Evolutionary conservation across 495 filamentous ascomycete genomes (phyloP), one percentile per base, ranked within the genome.

Genomic region (Lepidopterella palustris): DNA sequence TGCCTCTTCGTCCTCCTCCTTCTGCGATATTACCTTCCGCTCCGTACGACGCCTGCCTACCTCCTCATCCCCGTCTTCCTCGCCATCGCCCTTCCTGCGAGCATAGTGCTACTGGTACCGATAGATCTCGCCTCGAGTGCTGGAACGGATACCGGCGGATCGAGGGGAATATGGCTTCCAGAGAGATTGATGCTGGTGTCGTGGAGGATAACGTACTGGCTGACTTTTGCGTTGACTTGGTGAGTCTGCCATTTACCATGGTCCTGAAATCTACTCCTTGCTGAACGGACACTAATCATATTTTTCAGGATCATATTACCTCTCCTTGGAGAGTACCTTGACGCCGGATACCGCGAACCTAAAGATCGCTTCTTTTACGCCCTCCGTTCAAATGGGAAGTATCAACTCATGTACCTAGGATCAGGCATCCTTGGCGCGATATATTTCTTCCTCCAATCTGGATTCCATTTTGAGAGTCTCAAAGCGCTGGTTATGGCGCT

Each of bases 181-280:
- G 78, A 85, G 57, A 75, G 81, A 27, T 78, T 88, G 31, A 74
- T 96, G 45, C 78, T 90, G 62, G 87, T 97, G 4, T 84, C 83
- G 62, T 98, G 93, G 93, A 80, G 92, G 56, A 88, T 97, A 52
- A 84, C 87, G 29, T 98, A 98, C 75, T 98, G 93, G 93, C 77
- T 98, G 45, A 97, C 92, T 24, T 98, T 98, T 69, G 82, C 83
- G 49, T 78, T 98, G 66, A 97, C 93, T 32, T 98, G 93, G 92
- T 50, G 21, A 50, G 47, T 50, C 92, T n/a, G n/a, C n/a, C n/a
- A n/a, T n/a, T n/a, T n/a, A 15, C 6, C 39, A 42, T 2, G 39
- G 13, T 2, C 39, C 20, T 42, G 8, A 20, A 8, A 39, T 6
- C 8, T 42, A 42, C 39, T 15, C 13, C 39, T 11, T n/a, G 35